Base-by-base conservation (phyloP, 225 moss, liverwort and hornwort species). In the Climacium dendroides region DNA sequence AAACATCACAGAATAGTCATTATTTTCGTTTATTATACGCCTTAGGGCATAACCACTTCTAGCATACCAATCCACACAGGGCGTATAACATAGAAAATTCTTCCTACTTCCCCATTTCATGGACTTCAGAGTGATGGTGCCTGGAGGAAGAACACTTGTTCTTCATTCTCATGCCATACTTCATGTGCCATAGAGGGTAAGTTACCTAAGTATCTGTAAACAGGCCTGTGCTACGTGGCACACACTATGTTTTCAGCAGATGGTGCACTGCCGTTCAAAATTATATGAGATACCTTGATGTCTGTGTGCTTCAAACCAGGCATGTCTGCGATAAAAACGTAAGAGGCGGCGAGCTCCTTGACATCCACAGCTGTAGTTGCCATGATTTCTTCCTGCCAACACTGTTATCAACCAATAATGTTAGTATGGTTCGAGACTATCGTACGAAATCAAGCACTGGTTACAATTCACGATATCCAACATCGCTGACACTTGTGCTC, bases 361-460 rank as follows among this genome's bases (percentile, higher is more conserved):
- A 95, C 97, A 90, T 96, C 97, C 91, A 95, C 94, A 83, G 95
- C 94, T 76, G 94, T 94, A 72, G 91, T 94, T 89, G 94, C 95
- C 94, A 94, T 93, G 74, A 75, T 67, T 77, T 62, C 80, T 85
- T 83, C 74, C 84, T 90, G 84, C 78, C 75, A 89, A 89, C 91
- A 74, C 74, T 88, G 82, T 53, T 20, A 47, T 32, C 43, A 58
- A 67, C 61, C 22, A 78, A 63, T 32, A 71, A 66, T 17, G 43
- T 86, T 28, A 79, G 48, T n/a, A 59, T n/a, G 45, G 30, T 79
- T 88, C 10, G 26, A 62, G 39, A 48, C 23, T 59, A 41, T 83
- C 7, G 26, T 57, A 18, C 10, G 64, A 70, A 26, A 71, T 35
- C 78, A 37, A 82, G 50, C 48, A 62, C 26, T 30, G 20, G 78